Conservation (phyloP, 306 rosid species). For the Aeschynomene evenia region DNA sequence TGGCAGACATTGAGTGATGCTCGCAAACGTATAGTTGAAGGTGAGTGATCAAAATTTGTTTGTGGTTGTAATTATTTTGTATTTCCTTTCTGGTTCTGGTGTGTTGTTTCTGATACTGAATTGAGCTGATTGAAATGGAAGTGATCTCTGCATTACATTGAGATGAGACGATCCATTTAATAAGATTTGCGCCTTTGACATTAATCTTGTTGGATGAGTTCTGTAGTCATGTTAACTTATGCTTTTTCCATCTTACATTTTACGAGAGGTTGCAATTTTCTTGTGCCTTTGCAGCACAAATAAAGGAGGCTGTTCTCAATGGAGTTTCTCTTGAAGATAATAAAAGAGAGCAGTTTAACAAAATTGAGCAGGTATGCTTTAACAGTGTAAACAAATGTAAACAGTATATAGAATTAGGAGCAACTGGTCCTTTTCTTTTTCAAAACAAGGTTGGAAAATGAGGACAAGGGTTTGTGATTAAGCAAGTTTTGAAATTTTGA, state of each 20-base stretch:
- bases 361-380: conserved; percentile 72
- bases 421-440: not conserved
- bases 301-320: conserved; percentile 85
- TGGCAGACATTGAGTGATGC: conserved; percentile 76
- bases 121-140: too few species aligned
- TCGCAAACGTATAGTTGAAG: conserved; percentile 82
- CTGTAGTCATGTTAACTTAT: not conserved
- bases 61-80: too few species aligned
- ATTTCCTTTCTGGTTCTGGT: conserved; percentile 1
- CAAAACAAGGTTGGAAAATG: conserved; percentile 20
- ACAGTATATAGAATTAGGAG: not conserved
- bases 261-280: conserved; percentile 19
- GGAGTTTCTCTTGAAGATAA: conserved; percentile 96
- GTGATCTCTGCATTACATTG: not conserved
- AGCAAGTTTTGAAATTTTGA: not conserved
- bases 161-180: not conserved
- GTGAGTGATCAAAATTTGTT: conserved; percentile 48
- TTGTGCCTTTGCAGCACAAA: conserved; percentile 61
- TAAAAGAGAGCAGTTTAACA: conserved; percentile 75
- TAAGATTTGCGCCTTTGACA: not conserved
- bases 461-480: not conserved
- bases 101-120: not conserved
- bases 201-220: conserved; percentile 5
- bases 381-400: not conserved
- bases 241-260: conserved; percentile 26